Conservation (phyloP, 2,329 filamentous ascomycete genomes). For the Claviceps digitariae region DNA sequence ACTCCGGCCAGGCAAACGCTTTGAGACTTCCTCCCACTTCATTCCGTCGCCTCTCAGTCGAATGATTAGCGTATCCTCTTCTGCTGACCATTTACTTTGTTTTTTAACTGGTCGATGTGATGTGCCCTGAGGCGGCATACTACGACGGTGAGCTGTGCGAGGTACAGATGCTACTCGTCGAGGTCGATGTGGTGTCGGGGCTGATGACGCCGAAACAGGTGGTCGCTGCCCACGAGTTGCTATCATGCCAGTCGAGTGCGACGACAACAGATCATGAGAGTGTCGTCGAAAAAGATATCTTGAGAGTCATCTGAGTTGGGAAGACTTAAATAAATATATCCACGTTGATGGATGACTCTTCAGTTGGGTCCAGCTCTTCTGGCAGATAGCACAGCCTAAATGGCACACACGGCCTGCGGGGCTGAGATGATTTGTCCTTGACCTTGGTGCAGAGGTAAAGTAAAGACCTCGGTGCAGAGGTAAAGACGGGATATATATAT, state of each 20-base stretch:
- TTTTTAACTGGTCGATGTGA: conserved; percentile 71
- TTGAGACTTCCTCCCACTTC: conserved; percentile 99
- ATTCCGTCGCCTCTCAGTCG: conserved; percentile 79
- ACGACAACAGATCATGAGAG: conserved; percentile 12
- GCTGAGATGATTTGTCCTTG: conserved; percentile 1
- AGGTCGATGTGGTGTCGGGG: background rate
- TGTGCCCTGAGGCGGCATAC: conserved; percentile 32
- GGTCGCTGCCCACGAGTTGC: conserved; percentile 11
- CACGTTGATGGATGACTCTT: conserved; percentile 57
- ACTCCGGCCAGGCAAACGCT: conserved; percentile 76
- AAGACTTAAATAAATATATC: conserved; percentile 83
- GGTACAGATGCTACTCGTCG: conserved; percentile 19
- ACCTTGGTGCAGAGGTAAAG: background rate
- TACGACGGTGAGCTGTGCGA: conserved; percentile 19
- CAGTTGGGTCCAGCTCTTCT: conserved; percentile 28
- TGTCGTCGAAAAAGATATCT: conserved; percentile 24
- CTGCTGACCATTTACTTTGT: conserved; percentile 91
- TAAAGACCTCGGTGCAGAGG: background rate
- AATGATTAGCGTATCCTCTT: conserved; percentile 89
- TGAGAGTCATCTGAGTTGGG: conserved; percentile 59
- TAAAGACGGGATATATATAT: background rate
- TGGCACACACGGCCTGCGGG: conserved; percentile 3
- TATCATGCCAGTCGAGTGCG: conserved; percentile 8
- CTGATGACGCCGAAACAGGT: conserved; percentile 1
- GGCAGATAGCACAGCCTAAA: conserved; percentile 10